A percentile compares a stretch with the other conserved stretches of the same genome.
phyloP scores from a whole-genome alignment of 352 stramenopile species.

The Pythium monospermum region DNA sequence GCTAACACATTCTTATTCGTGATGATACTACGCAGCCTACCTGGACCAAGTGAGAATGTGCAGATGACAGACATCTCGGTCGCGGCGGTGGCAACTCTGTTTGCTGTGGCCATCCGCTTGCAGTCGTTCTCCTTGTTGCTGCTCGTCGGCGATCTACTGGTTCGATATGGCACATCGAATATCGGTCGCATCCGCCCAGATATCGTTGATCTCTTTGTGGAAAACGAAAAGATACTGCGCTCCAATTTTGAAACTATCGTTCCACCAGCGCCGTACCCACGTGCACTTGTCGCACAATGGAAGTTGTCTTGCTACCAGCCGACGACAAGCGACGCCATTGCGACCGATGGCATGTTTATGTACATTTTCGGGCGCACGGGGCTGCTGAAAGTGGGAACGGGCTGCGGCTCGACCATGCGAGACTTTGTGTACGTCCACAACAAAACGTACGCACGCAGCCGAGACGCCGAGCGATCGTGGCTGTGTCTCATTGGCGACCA shows the following conservation, averaged over 20 bases:
- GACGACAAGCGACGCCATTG: conserved; percentile 64
- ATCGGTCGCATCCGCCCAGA: not conserved
- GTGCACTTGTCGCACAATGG: conserved; percentile 57
- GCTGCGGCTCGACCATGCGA: conserved; percentile 50
- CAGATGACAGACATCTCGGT: conserved; percentile 24
- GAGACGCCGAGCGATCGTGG: conserved; percentile 72
- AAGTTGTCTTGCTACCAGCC: conserved; percentile 58
- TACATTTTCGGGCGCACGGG: conserved; percentile 64
- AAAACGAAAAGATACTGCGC: conserved; percentile 18
- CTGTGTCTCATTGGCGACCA: conserved; percentile 56
- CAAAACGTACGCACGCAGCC: conserved; percentile 42
- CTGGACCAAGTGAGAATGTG: not conserved
- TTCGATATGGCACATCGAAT: conserved; percentile 11
- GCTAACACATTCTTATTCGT: conserved; percentile 2
- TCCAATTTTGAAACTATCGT: conserved; percentile 18
- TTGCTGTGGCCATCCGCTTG: conserved; percentile 50
- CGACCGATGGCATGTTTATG: conserved; percentile 58
- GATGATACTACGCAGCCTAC: conserved; percentile 1
- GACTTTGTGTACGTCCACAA: conserved; percentile 74
- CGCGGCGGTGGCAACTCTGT: conserved; percentile 31
- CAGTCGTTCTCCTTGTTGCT: conserved; percentile 60
- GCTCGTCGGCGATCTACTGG: conserved; percentile 30
- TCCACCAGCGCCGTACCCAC: conserved; percentile 49
- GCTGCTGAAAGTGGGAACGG: conserved; percentile 69
- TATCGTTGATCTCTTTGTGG: not conserved